These are phyloP conservation scores for Solidago caesia DNA, from an alignment of 129 eudicot genomes.

Conservation along the genomic window DNA sequence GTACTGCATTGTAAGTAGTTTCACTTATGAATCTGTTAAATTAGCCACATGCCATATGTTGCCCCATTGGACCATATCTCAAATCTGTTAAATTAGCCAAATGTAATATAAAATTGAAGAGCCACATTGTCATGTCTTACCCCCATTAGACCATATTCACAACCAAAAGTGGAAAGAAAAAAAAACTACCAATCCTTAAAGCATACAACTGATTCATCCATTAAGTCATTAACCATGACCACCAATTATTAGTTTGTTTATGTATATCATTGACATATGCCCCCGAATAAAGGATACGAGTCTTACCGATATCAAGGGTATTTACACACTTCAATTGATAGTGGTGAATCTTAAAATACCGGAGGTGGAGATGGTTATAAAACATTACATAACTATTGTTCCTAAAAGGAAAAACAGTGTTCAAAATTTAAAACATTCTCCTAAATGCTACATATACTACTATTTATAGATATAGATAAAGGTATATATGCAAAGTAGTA, in stretches of 20 bases:
- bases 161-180: not conserved
- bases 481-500: not conserved
- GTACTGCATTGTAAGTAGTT: not conserved
- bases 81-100: not conserved
- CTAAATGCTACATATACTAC: too few species aligned
- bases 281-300: not conserved
- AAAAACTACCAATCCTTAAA: not conserved
- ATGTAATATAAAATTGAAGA: not conserved
- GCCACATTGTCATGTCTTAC: not conserved
- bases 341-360: too few species aligned
- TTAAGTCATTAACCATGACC: not conserved
- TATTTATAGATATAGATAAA: not conserved
- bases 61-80: too few species aligned
- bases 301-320: not conserved
- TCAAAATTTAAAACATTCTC: too few species aligned
- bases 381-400: too few species aligned
- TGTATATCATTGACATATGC: not conserved
- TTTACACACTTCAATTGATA: not conserved
- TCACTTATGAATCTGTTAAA: not conserved
- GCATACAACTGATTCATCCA: not conserved
- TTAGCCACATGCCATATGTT: not conserved
- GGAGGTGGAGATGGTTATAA: too few species aligned
- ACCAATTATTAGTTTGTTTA: not conserved
- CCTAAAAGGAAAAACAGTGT: too few species aligned
- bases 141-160: not conserved